phyloP scores from a whole-genome alignment of 2,329 filamentous ascomycete species.

The Pseudohalonectria lignicola region DNA sequence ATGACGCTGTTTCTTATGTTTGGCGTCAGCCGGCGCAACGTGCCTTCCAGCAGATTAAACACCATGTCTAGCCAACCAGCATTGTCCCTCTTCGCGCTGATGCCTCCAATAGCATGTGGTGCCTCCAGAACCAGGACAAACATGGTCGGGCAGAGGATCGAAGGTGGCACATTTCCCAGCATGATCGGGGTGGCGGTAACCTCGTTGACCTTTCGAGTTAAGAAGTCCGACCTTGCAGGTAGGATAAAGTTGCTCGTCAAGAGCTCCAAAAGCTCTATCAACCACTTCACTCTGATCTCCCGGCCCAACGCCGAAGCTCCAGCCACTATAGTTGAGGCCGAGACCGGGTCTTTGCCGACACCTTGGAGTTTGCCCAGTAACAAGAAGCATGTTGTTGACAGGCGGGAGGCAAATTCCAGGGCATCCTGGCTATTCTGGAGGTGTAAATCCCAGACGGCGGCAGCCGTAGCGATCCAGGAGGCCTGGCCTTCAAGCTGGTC shows the following conservation, averaged over 20 bases:
- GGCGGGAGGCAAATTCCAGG: constrained; percentile 33
- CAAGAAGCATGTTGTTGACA: constrained; percentile 27
- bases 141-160: constrained; percentile 28
- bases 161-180: constrained; percentile 21
- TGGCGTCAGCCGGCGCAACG: too few species aligned
- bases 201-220: constrained; percentile 28
- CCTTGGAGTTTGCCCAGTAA: constrained; percentile 29
- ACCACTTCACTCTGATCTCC: constrained; percentile 27
- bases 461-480: constrained; percentile 35
- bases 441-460: constrained; percentile 41
- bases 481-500: constrained; percentile 25
- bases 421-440: constrained; percentile 36
- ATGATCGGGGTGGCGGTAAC: constrained; percentile 28
- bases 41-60: constrained; percentile 21
- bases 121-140: constrained; percentile 28
- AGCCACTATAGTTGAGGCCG: neutral
- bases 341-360: constrained; percentile 8
- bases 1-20: constrained; percentile 14
- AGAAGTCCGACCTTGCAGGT: constrained; percentile 35
- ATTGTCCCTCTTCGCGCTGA: constrained; percentile 24
- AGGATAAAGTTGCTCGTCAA: constrained; percentile 39
- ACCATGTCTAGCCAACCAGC: constrained; percentile 28
- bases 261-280: constrained; percentile 32
- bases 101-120: constrained; percentile 19
- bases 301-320: constrained; percentile 10